Percentiles rank a stretch among this genome's conserved stretches.
Conservation (phyloP, 2,329 filamentous ascomycete genomes). For the Apiospora kogelbergensis region DNA sequence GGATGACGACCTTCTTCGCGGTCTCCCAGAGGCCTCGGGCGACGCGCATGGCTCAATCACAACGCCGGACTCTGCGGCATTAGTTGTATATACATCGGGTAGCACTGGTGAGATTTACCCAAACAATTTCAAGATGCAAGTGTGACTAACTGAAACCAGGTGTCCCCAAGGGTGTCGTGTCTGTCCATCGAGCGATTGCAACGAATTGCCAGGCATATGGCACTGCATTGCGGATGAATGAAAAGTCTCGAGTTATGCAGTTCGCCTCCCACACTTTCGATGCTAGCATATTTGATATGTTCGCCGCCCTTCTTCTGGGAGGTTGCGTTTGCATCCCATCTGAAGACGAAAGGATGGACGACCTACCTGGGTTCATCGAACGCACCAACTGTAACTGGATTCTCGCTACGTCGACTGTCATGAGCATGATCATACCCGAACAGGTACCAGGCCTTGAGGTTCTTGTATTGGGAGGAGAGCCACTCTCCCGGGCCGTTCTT, state of each 20-base stretch:
- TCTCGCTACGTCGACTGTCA: neutral
- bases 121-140: no score
- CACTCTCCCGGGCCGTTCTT: neutral
- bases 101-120: conserved; percentile 16
- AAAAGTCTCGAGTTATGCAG: conserved; percentile 17
- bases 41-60: conserved; percentile 4
- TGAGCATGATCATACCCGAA: neutral
- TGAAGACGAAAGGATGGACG: neutral
- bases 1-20: conserved; percentile 5
- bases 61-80: conserved; percentile 15
- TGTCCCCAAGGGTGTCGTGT: neutral
- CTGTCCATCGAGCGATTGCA: neutral
- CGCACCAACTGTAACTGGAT: neutral
- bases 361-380: conserved; percentile 17
- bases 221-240: neutral
- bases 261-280: conserved; percentile 14
- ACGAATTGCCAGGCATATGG: neutral
- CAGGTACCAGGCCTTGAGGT: neutral
- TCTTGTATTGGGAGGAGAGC: neutral
- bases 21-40: neutral
- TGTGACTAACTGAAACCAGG: neutral
- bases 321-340: conserved; percentile 14
- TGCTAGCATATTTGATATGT: conserved; percentile 12
- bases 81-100: conserved; percentile 22
- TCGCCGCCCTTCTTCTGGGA: conserved; percentile 5